Evolutionary conservation across 169 alveolate species (phyloP), one percentile per base, ranked within the genome.

Genomic region (Cystoisospora suis): DNA sequence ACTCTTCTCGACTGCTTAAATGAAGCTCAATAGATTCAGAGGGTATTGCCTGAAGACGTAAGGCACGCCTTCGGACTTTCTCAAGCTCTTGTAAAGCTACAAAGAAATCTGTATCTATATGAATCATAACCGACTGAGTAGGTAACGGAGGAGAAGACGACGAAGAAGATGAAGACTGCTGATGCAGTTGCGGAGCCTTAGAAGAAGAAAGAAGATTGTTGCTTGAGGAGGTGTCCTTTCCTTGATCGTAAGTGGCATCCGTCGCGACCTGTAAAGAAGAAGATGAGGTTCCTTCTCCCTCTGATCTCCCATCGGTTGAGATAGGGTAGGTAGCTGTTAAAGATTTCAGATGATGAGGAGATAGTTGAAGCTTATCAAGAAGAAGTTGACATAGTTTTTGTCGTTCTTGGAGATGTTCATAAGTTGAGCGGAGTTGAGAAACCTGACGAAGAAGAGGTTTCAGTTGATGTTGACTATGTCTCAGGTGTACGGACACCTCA

Each of bases 311-410:
- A 23, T 53, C n/a, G n/a, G n/a, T n/a, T n/a, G n/a, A n/a, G n/a
- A n/a, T n/a, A n/a, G n/a, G n/a, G n/a, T n/a, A n/a, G n/a, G n/a
- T n/a, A n/a, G n/a, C 77, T 12, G 77, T 65, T 36, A 72, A 29
- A 3, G 83, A 46, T 32, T 72, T 38, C 53, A 34, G 53, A 5
- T 40, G 83, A 32, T 29, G 83, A 46, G 53, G 34, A 7, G 49
- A 38, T 29, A 72, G 32, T 38, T 40, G 83, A n/a, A 72, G 83
- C 23, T 12, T 3, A 38, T 72, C 83, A 38, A 72, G 58, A 38
- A 72, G 83, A 7, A 72, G 83, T 5, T 40, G 58, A 20, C 83
- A 72, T n/a, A 72, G 83, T 2, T 56, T 46, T 36, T 72, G 83
- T 9, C 83, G 83, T 4, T 38, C 15, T 34, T 72, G 83, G 29